A percentile compares a stretch with the other conserved stretches of the same genome.
These are phyloP conservation scores for Neotropicomus parvogracilis DNA, from an alignment of 1,284 basidiomycete species.

Conservation along the genomic window DNA sequence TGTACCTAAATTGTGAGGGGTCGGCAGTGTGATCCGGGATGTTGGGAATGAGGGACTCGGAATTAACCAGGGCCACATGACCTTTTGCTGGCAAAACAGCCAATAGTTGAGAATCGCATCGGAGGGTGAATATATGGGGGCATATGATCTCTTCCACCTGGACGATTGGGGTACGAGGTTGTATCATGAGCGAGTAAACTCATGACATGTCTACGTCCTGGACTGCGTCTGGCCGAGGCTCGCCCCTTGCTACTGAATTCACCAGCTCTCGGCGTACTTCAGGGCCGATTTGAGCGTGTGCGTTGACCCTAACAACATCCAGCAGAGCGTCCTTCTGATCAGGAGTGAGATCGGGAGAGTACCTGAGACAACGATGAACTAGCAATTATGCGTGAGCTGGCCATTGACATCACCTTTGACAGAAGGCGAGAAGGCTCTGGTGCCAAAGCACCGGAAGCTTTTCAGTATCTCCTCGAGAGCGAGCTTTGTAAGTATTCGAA, in stretches of 20 bases:
- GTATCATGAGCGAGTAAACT: conserved; percentile 13
- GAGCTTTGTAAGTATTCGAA: conserved; percentile 83
- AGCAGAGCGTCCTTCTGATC: conserved; percentile 98
- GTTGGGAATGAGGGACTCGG: too few species aligned
- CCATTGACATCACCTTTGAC: conserved; percentile 70
- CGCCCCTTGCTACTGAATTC: conserved; percentile 69
- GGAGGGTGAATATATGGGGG: background rate
- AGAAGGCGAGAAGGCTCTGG: conserved; percentile 93
- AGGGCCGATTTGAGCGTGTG: conserved; percentile 84
- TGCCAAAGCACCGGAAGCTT: conserved; percentile 97
- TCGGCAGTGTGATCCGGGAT: too few species aligned
- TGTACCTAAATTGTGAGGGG: too few species aligned
- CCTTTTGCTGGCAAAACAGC: too few species aligned
- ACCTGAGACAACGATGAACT: conserved; percentile 47
- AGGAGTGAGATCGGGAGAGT: conserved; percentile 93
- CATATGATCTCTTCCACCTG: background rate
- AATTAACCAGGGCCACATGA: background rate
- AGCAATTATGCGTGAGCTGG: background rate
- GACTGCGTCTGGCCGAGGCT: conserved; percentile 52
- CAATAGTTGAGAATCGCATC: background rate
- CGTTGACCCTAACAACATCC: conserved; percentile 85
- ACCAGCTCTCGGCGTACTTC: conserved; percentile 89
- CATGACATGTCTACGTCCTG: conserved; percentile 59
- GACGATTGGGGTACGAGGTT: background rate
- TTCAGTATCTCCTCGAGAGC: conserved; percentile 59